Percentiles rank a stretch among this genome's conserved stretches.
These are phyloP conservation scores for Calonectria hongkongensis DNA, from an alignment of 2,329 filamentous ascomycete species.

Conservation along the genomic window DNA sequence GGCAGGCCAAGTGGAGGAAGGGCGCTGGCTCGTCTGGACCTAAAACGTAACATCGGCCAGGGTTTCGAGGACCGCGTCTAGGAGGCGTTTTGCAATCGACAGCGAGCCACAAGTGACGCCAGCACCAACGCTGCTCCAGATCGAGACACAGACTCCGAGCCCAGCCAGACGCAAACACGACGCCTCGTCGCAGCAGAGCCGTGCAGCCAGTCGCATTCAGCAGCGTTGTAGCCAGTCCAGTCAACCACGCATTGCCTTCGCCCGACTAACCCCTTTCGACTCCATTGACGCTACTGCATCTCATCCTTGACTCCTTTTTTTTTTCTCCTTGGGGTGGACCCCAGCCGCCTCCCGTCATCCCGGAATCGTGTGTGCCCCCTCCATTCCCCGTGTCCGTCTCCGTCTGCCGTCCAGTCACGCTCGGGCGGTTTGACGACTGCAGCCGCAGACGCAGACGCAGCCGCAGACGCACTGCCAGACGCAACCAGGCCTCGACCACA, in stretches of 20 bases:
- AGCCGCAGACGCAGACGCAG: slow-evolving; percentile 25
- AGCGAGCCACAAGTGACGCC: slow-evolving; percentile 25
- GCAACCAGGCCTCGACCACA: slow-evolving; percentile 15
- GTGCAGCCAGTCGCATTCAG: slow-evolving; percentile 23
- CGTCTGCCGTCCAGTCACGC: slow-evolving; percentile 30
- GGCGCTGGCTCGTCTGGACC: slow-evolving; percentile 17
- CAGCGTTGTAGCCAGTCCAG: slow-evolving; percentile 7
- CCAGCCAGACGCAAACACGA: slow-evolving; percentile 18
- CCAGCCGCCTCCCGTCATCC: slow-evolving; percentile 31
- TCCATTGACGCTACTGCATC: slow-evolving; percentile 45
- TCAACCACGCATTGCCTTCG: slow-evolving; percentile 1
- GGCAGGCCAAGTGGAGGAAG: slow-evolving; percentile 2
- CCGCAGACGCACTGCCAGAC: slow-evolving; percentile 14
- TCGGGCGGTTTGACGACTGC: slow-evolving; percentile 29
- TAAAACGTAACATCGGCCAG: slow-evolving; percentile 13
- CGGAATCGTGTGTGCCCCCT: slow-evolving; percentile 40
- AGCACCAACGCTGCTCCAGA: slow-evolving; percentile 28
- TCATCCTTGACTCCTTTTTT: slow-evolving; percentile 47
- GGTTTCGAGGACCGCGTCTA: slow-evolving; percentile 14
- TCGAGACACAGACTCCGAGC: slow-evolving; percentile 27
- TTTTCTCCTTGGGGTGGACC: slow-evolving; percentile 40
- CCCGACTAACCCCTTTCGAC: slow-evolving; percentile 22
- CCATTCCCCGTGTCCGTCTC: slow-evolving; percentile 8
- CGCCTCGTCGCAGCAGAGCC: slow-evolving; percentile 7
- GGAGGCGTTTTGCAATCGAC: slow-evolving; percentile 26